Conservation (phyloP, 2,329 filamentous ascomycete species). For the Diaporthe sp. region DNA sequence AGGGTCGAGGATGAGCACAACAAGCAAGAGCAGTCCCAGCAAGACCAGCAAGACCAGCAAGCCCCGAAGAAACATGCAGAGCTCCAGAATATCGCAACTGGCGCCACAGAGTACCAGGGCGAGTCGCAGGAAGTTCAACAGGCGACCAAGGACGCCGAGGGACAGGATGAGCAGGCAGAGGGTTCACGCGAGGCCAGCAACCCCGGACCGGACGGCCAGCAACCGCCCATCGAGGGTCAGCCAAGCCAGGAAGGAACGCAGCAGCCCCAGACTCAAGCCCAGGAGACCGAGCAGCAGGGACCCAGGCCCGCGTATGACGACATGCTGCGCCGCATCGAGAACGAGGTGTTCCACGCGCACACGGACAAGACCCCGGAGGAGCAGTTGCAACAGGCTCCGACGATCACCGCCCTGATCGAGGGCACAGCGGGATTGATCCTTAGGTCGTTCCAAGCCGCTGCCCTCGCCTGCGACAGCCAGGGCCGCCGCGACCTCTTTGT, state of each 20-base stretch:
- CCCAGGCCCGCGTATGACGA: neutral
- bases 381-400: neutral
- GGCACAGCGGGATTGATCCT: neutral
- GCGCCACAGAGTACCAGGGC: neutral
- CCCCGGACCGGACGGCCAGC: neutral
- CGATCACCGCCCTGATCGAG: neutral
- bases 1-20: neutral
- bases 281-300: neutral
- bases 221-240: too few relatives aligned
- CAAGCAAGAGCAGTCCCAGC: neutral
- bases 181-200: too few relatives aligned
- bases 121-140: neutral
- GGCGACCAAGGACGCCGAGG: neutral
- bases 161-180: neutral
- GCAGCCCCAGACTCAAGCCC: neutral
- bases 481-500: neutral
- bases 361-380: neutral
- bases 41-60: too few relatives aligned
- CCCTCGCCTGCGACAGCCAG: too few relatives aligned
- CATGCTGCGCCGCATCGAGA: neutral
- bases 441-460: neutral
- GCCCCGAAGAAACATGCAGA: neutral
- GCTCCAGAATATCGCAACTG: neutral
- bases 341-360: neutral
- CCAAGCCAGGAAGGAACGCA: neutral